phyloP scores from a whole-genome alignment of 768 basidiomycete species.

The Trametes punicea region DNA sequence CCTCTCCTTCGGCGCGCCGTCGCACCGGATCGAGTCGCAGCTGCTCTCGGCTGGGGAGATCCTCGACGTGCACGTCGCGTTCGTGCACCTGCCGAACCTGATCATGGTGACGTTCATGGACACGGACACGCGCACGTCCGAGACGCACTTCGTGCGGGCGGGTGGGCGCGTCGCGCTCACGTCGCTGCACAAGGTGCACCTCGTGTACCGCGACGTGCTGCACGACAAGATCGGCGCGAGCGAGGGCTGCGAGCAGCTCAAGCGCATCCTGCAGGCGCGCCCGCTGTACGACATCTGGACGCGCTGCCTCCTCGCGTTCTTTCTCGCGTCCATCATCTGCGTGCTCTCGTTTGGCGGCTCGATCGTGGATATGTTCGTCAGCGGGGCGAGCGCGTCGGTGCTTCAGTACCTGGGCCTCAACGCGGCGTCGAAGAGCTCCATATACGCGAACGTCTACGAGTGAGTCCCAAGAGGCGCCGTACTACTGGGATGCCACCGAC shows the following conservation, averaged over 20 bases:
- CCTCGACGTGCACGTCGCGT: conserved; percentile 73
- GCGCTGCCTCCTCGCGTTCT: conserved; percentile 73
- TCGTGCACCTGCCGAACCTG: conserved; percentile 79
- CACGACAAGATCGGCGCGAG: conserved; percentile 77
- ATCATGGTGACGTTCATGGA: conserved; percentile 83
- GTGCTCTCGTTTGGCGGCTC: conserved; percentile 80
- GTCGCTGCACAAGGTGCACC: conserved; percentile 76
- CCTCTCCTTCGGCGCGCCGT: conserved; percentile 91
- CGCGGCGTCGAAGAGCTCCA: conserved; percentile 79
- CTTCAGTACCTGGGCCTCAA: conserved; percentile 80
- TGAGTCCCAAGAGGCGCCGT: conserved; percentile 39
- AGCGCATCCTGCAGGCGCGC: conserved; percentile 55
- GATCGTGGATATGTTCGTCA: conserved; percentile 79
- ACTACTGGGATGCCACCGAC: background rate
- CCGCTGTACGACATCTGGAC: conserved; percentile 65
- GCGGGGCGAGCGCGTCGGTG: conserved; percentile 62
- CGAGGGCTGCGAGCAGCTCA: conserved; percentile 68
- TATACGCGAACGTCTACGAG: conserved; percentile 97
- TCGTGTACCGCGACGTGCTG: conserved; percentile 81
- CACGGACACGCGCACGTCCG: conserved; percentile 63
- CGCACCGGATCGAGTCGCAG: conserved; percentile 89
- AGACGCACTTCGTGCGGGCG: conserved; percentile 85
- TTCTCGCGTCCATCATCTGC: conserved; percentile 78
- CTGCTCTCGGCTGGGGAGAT: conserved; percentile 75
- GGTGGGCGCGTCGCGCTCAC: conserved; percentile 79